These are phyloP conservation scores for Crithidia thermophila DNA, from an alignment of 208 protist species.

Conservation along the genomic window DNA sequence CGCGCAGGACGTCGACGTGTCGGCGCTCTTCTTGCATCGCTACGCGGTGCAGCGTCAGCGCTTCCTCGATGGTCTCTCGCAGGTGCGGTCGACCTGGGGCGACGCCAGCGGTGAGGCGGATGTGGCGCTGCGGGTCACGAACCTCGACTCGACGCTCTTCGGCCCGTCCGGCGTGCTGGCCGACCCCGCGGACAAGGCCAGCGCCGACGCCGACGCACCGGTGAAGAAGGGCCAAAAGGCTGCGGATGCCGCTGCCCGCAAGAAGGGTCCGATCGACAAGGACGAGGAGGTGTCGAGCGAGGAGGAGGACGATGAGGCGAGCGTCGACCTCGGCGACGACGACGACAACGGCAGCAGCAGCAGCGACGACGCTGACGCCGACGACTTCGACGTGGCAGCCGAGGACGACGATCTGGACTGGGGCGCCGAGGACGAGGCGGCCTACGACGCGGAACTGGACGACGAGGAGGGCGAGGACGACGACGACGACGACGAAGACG, in stretches of 20 bases:
- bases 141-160: conserved; percentile 80
- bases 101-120: conserved; percentile 83
- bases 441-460: conserved; percentile 48
- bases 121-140: conserved; percentile 65
- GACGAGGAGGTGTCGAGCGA: conserved; percentile 40
- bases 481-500: conserved; percentile 47
- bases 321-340: conserved; percentile 1
- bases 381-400: conserved; percentile 48
- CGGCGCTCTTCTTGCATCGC: conserved; percentile 86
- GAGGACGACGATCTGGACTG: conserved; percentile 71
- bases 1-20: conserved; percentile 85
- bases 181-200: conserved; percentile 11
- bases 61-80: conserved; percentile 81
- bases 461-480: conserved; percentile 30
- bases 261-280: conserved; percentile 19
- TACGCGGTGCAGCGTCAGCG: conserved; percentile 91
- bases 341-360: conserved; percentile 11
- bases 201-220: background rate
- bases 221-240: background rate
- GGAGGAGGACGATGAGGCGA: conserved; percentile 33
- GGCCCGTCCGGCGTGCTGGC: conserved; percentile 66
- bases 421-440: conserved; percentile 71
- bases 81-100: conserved; percentile 87
- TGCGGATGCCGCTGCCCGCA: background rate
- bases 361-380: conserved; percentile 1